Base-by-base conservation (phyloP, 257 asterid species). In the Ocimum tenuiflorum region DNA sequence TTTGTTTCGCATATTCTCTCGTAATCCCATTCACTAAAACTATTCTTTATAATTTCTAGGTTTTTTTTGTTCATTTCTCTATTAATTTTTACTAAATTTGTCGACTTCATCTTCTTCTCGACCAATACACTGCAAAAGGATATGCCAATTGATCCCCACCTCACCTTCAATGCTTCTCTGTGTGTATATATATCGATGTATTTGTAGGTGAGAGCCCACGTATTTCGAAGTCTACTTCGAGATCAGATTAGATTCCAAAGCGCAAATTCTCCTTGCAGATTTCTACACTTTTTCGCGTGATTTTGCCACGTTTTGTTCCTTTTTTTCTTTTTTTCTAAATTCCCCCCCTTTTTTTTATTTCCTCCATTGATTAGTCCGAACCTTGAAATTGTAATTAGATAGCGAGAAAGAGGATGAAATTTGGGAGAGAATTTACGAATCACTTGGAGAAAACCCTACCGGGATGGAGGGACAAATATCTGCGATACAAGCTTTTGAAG, bases 401-500 rank as follows among this genome's bases (percentile, higher is more conserved):
- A 49, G n/a, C 4, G 27, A 11, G 41, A 7, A 13, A 43, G 7
- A 18, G 0, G 1, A 86, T 90, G 99, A 88, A 90, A 81, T 90
- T 94, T 53, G 99, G 97, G 51, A 90, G 89, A 70, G 88, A 84
- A 54, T 89, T 92, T 14, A 70, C 70, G 47, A 85, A 65, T 27
- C 94, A 94, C 75, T 61, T 90, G 35, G 95, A 85, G 64, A 85
- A 86, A 75, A 90, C 95, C 77, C 85, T 90, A 60, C 97, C 99
- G 8, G 85, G 79, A 63, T 94, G 99, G 99, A 94, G 91, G 78
- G 91, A 85, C 86, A 83, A 90, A 78, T 86, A 73, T 59, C 63
- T 94, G 79, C 73, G 94, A 50, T 92, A 89, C 91, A 92, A 92
- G 79, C 82, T 74, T n/a, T 65, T 89, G 59, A 92, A 92, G 83